These are phyloP conservation scores for Citrus cavaleriei DNA, from an alignment of 345 rosid genomes.

Conservation along the genomic window DNA sequence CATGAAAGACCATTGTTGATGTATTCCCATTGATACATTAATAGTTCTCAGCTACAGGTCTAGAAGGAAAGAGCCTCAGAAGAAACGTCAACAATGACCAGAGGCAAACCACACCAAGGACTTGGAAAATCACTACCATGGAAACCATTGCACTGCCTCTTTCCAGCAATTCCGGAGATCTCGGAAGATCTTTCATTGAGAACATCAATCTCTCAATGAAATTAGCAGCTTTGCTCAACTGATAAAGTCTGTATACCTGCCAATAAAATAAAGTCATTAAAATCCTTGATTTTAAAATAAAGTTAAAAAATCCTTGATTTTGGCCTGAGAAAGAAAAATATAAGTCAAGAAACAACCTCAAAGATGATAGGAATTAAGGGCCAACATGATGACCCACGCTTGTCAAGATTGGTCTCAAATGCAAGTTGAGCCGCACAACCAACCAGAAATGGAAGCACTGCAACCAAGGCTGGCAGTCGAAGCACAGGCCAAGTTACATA, in stretches of 20 bases:
- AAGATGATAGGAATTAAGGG: constrained; percentile 76
- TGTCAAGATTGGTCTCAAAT: constrained; percentile 53
- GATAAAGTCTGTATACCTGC: constrained; percentile 82
- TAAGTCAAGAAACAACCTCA: constrained; percentile 47
- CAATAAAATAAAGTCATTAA: constrained; percentile 18
- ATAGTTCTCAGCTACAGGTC: constrained; percentile 77
- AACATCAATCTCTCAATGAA: constrained; percentile 73
- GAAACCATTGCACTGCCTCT: constrained; percentile 57
- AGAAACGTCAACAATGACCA: constrained; percentile 83
- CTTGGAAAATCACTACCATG: constrained; percentile 62
- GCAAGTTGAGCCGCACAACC: constrained; percentile 70
- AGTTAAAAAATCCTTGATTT: constrained; percentile 9
- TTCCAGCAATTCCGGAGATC: constrained; percentile 41
- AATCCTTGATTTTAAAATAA: constrained; percentile 11
- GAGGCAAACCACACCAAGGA: constrained; percentile 71
- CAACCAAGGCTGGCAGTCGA: constrained; percentile 52
- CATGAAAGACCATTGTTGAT: not conserved
- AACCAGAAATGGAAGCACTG: constrained; percentile 67
- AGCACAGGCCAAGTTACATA: constrained; percentile 73
- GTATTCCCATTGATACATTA: constrained; percentile 17
- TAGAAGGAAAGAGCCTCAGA: constrained; percentile 77
- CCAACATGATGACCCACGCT: constrained; percentile 73
- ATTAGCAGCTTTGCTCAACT: constrained; percentile 71
- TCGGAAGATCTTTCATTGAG: constrained; percentile 52
- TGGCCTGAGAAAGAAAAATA: constrained; percentile 1